Evolutionary conservation across 441 rosid genomes (phyloP), one percentile per base, ranked within the genome.

Genomic region (Erodium moschatum): DNA sequence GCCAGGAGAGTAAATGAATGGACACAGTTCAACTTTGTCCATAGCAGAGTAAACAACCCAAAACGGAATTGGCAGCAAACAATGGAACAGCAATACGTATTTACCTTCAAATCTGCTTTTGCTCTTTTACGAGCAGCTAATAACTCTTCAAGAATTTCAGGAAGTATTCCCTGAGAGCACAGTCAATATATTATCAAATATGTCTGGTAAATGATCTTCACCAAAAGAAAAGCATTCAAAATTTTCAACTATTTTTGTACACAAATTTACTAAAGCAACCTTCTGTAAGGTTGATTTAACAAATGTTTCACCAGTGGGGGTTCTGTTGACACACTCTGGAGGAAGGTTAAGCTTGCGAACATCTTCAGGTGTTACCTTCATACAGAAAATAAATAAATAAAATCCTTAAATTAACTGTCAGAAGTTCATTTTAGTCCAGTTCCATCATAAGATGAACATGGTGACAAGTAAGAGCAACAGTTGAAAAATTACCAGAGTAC

Each of bases 71-170:
- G 18, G 66, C 70, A 67, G 66, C 72, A 69, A 70, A 1, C 18
- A 44, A 64, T n/a, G 18, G 33, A 48, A 10, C 67, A 46, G 63
- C 48, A 42, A 33, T 60, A 40, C 27, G 42, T 50, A 73, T 46
- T 71, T 73, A 89, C 97, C 96, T 91, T 91, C 77, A 95, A 74
- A 82, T 95, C 99, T 48, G 92, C 92, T 84, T 92, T 95, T 68
- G 99, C 97, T 85, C 93, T 86, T 85, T 84, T 95, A 58, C 99
- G 97, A 71, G 99, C 99, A 67, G 85, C 67, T 75, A 95, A 74
- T 64, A 91, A 81, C 79, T 92, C 99, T 86, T 92, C 99, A 61
- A 95, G 97, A 78, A 95, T 95, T 84, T 95, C 99, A 72, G 99
- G 99, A 80, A 95, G 97, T 73, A 95, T 87, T 73, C 97, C 97